These are phyloP conservation scores for Cercospora sesami DNA, from an alignment of 2,329 filamentous ascomycete species.

Conservation along the genomic window DNA sequence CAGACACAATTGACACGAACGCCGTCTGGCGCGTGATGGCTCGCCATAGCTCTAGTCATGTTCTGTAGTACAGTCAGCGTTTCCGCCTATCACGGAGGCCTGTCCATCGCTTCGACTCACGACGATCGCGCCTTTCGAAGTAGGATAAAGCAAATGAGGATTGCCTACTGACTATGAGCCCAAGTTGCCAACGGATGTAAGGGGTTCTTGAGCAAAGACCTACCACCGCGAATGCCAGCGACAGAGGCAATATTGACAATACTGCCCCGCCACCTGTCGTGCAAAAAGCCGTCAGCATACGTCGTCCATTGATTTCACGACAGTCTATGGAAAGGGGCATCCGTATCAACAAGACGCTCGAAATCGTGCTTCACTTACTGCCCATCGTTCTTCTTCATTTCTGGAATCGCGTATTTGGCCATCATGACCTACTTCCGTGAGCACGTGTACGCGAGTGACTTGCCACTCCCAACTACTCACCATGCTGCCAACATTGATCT, in stretches of 20 bases:
- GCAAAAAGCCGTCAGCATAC: not conserved
- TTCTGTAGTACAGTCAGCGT: slow-evolving; percentile 38
- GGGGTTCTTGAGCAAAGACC: not conserved
- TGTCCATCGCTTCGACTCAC: slow-evolving; percentile 23
- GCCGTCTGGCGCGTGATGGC: slow-evolving; percentile 53
- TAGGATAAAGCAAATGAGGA: slow-evolving; percentile 56
- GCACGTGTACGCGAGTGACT: not conserved
- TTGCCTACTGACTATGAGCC: slow-evolving; percentile 38
- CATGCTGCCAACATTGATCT: slow-evolving; percentile 66
- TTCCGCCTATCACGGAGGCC: not conserved
- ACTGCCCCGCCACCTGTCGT: slow-evolving; percentile 43
- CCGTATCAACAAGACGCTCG: not conserved
- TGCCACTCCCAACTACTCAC: slow-evolving; percentile 26
- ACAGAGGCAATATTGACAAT: slow-evolving; percentile 66
- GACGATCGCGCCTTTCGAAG: slow-evolving; percentile 55
- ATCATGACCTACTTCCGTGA: slow-evolving; percentile 49
- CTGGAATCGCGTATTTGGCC: slow-evolving; percentile 61
- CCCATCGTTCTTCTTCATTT: slow-evolving; percentile 57
- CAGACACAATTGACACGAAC: slow-evolving; percentile 59
- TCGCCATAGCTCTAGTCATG: slow-evolving; percentile 59
- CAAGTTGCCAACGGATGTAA: not conserved
- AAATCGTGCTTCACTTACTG: slow-evolving; percentile 28
- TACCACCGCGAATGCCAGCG: slow-evolving; percentile 54
- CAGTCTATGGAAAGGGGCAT: not conserved
- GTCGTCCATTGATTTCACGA: not conserved